phyloP scores from a whole-genome alignment of 164 flowering plant species.

The Aristolochia contorta region DNA sequence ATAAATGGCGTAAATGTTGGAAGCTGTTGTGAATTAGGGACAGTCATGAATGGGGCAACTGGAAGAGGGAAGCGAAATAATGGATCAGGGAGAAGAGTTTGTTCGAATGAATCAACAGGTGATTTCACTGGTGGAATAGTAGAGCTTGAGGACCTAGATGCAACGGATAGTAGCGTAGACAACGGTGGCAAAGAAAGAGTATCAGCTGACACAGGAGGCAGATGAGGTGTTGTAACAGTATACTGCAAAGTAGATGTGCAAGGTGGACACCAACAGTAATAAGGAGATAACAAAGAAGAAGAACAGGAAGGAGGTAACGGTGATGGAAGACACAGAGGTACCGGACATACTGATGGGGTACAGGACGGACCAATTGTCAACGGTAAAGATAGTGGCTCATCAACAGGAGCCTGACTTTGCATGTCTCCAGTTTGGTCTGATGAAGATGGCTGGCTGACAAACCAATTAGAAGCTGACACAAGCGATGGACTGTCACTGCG shows the following conservation, averaged over 20 bases:
- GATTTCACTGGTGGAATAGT: constrained; percentile 15
- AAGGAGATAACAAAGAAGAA: constrained; percentile 49
- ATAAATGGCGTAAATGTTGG: constrained; percentile 75
- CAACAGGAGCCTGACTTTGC: constrained; percentile 14
- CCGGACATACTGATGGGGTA: constrained; percentile 11
- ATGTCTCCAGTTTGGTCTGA: constrained; percentile 21
- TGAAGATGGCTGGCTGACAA: constrained; percentile 9
- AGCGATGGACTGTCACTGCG: constrained; percentile 28
- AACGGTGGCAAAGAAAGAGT: constrained; percentile 43
- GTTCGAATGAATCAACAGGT: constrained; percentile 33
- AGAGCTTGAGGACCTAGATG: constrained; percentile 27
- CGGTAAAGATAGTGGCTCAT: constrained; percentile 17
- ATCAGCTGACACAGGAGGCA: constrained; percentile 26
- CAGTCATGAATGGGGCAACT: constrained; percentile 16
- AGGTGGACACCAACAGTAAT: constrained; percentile 87
- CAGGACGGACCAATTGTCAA: constrained; percentile 33
- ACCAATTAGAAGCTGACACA: constrained; percentile 11
- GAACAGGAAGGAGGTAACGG: constrained; percentile 15
- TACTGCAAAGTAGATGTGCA: constrained; percentile 32
- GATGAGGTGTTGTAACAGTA: constrained; percentile 21
- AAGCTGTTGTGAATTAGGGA: constrained; percentile 58
- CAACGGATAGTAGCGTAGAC: constrained; percentile 39
- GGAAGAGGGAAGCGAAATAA: constrained; percentile 37
- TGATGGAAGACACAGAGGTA: constrained; percentile 7
- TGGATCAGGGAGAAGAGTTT: constrained; percentile 59